These are phyloP conservation scores for Monosporozyma aerobia DNA, from an alignment of 805 yeast species.

Conservation along the genomic window DNA sequence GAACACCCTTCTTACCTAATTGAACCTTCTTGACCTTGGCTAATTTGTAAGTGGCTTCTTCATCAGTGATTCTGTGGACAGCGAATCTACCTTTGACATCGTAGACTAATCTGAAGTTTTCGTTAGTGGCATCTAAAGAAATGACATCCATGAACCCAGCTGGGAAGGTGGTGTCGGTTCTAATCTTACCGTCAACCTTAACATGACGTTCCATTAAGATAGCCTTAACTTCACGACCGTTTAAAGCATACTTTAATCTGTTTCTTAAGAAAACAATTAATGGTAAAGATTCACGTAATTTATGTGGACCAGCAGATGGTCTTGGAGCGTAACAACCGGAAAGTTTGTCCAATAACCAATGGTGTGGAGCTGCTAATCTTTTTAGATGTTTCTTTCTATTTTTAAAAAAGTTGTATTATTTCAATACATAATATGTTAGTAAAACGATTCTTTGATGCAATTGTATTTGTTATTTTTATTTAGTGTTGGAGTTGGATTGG, in stretches of 20 bases:
- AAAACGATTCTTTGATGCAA: not conserved
- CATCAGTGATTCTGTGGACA: slow-evolving; percentile 98
- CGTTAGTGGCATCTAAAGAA: slow-evolving; percentile 95
- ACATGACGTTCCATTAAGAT: slow-evolving; percentile 97
- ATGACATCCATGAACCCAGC: slow-evolving; percentile 99
- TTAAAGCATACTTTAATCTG: slow-evolving; percentile 97
- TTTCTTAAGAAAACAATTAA: slow-evolving; percentile 94
- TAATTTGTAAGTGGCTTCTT: slow-evolving; percentile 96
- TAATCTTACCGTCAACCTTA: slow-evolving; percentile 97
- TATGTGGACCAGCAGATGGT: slow-evolving; percentile 99
- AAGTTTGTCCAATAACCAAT: slow-evolving; percentile 99
- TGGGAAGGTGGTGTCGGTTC: slow-evolving; percentile 98
- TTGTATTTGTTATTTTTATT: too few relatives aligned
- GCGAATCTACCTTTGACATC: slow-evolving; percentile 99
- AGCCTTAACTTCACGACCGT: slow-evolving; percentile 98
- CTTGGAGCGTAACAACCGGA: slow-evolving; percentile 99
- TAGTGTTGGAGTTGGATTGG: not conserved
- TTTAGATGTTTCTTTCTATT: slow-evolving; percentile 84
- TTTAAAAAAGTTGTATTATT: not conserved
- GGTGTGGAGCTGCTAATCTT: slow-evolving; percentile 99
- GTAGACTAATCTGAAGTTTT: slow-evolving; percentile 97
- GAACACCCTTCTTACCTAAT: slow-evolving; percentile 97
- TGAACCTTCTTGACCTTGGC: slow-evolving; percentile 97
- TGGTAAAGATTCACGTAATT: slow-evolving; percentile 96
- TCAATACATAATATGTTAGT: not conserved